phyloP scores from a whole-genome alignment of 306 rosid genomes.

The Cucumis sativus region Cucumber_9930_V3 NC_026659.2:19861501-19862000 shows the following conservation, averaged over 20 bases:
- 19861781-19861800: conserved; percentile 13
- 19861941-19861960: conserved; percentile 42
- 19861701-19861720: conserved; percentile 24
- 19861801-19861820: conserved; percentile 41
- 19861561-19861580: background rate
- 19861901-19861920: conserved; percentile 10
- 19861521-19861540: background rate
- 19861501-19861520: background rate
- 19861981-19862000: conserved; percentile 37
- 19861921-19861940: conserved; percentile 24
- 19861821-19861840: conserved; percentile 33
- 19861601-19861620: background rate
- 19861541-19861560: background rate
- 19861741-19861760: conserved; percentile 39
- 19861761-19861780: conserved; percentile 23
- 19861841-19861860: conserved; percentile 7
- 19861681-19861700: conserved; percentile 34
- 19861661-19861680: background rate
- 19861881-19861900: background rate
- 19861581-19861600: background rate
- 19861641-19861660: background rate
- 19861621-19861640: background rate
- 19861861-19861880: background rate
- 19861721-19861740: conserved; percentile 27
- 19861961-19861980: conserved; percentile 39